Evolutionary conservation across 305 asterid genomes (phyloP).

Genomic region (Fraxinus platypoda): DNA sequence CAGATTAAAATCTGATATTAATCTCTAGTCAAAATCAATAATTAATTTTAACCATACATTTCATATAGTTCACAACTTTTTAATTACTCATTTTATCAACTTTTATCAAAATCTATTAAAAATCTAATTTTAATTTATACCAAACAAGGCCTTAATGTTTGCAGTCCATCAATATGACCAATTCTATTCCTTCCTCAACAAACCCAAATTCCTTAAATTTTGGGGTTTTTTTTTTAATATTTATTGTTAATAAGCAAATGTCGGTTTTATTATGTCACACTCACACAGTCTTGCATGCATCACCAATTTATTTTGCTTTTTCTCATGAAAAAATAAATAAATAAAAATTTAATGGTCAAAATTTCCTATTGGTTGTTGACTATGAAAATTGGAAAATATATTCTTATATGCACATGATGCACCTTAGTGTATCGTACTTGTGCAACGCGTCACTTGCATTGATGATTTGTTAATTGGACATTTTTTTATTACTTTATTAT

Average conservation of each 20-base stretch:
- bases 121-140: too few relatives aligned
- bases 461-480: neutral
- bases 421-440: constrained; percentile 10
- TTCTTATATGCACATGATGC: neutral
- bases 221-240: constrained; percentile 18
- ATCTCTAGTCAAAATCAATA: too few relatives aligned
- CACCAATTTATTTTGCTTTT: neutral
- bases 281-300: constrained; percentile 1
- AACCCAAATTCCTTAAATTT: constrained; percentile 22
- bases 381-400: neutral
- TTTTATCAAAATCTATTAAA: too few relatives aligned
- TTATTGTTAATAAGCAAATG: neutral
- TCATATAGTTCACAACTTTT: too few relatives aligned
- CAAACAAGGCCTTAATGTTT: too few relatives aligned
- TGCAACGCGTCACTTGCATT: constrained; percentile 9
- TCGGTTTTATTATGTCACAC: constrained; percentile 23
- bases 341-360: neutral
- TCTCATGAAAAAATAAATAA: neutral
- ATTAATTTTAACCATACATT: too few relatives aligned
- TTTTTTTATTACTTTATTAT: neutral
- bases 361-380: constrained; percentile 23
- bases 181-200: constrained; percentile 15
- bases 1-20: too few relatives aligned
- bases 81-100: too few relatives aligned
- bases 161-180: constrained; percentile 1